Evolutionary conservation across 164 flowering plant species (phyloP).

Genomic region (Magnolia sinica): DNA sequence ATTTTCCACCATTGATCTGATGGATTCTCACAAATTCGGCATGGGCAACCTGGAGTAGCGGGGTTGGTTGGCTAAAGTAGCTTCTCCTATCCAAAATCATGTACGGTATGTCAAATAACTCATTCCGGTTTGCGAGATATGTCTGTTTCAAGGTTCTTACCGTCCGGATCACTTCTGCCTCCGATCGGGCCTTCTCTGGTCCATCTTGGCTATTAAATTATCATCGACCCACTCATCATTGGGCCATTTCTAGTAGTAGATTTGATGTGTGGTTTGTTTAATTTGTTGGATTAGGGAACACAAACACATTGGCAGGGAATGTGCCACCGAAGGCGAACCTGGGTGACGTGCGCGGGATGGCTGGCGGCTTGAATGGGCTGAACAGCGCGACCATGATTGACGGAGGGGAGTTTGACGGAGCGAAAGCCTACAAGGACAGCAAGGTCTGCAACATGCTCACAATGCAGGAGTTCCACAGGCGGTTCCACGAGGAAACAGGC

Average conservation of each 20-base stretch:
- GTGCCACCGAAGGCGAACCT: slow-evolving; percentile 99
- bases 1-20: no score
- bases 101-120: no score
- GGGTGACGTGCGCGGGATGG: slow-evolving; percentile 87
- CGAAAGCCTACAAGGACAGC: slow-evolving; percentile 99
- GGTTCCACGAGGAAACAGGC: slow-evolving; percentile 93
- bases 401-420: slow-evolving; percentile 93
- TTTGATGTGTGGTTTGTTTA: not conserved
- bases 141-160: no score
- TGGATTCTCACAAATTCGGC: no score
- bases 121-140: no score
- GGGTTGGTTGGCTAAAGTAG: no score
- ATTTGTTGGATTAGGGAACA: slow-evolving; percentile 51
- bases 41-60: no score
- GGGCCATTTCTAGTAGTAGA: not conserved
- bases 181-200: no score
- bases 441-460: slow-evolving; percentile 99
- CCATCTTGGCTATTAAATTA: not conserved
- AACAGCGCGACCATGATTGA: slow-evolving; percentile 91
- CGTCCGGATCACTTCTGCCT: no score
- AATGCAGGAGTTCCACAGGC: slow-evolving; percentile 97
- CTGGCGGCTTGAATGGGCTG: slow-evolving; percentile 74
- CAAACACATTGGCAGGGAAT: slow-evolving; percentile 95
- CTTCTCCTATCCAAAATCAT: no score
- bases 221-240: no score